phyloP scores from a whole-genome alignment of 768 basidiomycete genomes.

The Trametes maxima region DNA sequence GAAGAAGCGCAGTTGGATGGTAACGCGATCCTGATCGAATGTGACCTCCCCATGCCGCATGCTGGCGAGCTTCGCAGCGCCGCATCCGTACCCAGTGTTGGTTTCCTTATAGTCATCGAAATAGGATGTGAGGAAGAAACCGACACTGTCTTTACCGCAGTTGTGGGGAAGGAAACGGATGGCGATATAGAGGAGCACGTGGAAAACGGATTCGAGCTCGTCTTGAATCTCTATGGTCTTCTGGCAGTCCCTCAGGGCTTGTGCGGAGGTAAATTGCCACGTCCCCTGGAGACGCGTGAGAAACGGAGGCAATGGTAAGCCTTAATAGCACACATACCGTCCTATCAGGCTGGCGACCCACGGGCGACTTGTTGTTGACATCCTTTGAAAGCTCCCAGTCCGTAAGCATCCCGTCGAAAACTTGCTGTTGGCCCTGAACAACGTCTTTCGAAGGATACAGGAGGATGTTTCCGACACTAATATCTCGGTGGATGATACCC shows the following conservation, averaged over 20 bases:
- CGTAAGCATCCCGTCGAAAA: neutral
- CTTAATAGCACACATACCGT: neutral
- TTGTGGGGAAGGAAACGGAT: constrained; percentile 2
- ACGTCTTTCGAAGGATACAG: neutral
- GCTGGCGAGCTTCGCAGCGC: neutral
- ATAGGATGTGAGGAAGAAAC: neutral
- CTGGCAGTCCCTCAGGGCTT: neutral
- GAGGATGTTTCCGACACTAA: constrained; percentile 13
- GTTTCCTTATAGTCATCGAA: neutral
- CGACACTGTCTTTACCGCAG: neutral
- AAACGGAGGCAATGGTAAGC: neutral
- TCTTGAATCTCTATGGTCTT: neutral
- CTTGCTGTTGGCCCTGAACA: too few species aligned
- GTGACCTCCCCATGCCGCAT: neutral
- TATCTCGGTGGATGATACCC: constrained; percentile 10
- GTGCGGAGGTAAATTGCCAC: constrained; percentile 1
- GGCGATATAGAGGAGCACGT: neutral
- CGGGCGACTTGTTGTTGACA: neutral
- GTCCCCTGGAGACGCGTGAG: constrained; percentile 3
- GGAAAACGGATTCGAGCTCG: constrained; percentile 4
- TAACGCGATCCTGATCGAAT: neutral
- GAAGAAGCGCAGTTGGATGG: neutral
- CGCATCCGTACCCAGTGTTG: neutral
- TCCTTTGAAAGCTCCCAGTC: constrained; percentile 17
- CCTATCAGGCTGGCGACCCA: neutral